Evolutionary conservation across 2,329 filamentous ascomycete species (phyloP).

Genomic region (Cordyceps fumosorosea): DNA sequence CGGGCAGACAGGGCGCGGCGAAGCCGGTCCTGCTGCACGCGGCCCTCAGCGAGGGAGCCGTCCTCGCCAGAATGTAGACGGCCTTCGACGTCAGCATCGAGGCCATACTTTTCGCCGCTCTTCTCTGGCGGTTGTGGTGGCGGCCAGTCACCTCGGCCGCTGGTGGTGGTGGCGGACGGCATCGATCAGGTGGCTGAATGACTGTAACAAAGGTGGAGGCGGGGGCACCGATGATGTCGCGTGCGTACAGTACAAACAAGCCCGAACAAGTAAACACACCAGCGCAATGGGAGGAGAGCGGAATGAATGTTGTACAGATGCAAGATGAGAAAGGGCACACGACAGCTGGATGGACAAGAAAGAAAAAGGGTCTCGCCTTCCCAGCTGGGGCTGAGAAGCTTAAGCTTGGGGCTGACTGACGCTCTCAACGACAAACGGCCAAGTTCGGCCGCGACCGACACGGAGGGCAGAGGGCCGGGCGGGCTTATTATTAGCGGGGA

Average conservation of each 20-base stretch:
- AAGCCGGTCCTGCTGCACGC: conserved; percentile 37
- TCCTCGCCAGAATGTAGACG: background rate
- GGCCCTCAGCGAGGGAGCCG: conserved; percentile 12
- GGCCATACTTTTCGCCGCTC: background rate
- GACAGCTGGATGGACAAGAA: background rate
- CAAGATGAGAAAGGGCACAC: background rate
- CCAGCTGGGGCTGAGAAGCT: background rate
- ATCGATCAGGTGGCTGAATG: background rate
- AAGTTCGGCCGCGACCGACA: background rate
- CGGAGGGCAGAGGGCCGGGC: background rate
- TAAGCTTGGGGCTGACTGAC: no score
- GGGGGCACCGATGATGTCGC: background rate
- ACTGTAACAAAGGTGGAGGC: background rate
- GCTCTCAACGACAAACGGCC: background rate
- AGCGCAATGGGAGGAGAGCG: background rate
- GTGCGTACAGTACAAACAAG: background rate
- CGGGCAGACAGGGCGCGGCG: conserved; percentile 49
- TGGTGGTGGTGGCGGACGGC: background rate
- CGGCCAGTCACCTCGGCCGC: background rate
- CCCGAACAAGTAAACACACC: background rate
- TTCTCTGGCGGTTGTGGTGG: conserved; percentile 2
- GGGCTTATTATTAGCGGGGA: background rate
- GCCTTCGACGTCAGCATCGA: conserved; percentile 4
- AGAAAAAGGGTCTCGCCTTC: background rate
- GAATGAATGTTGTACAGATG: background rate